phyloP scores from a whole-genome alignment of 768 basidiomycete genomes.

The Phallus indusiatus region DNA sequence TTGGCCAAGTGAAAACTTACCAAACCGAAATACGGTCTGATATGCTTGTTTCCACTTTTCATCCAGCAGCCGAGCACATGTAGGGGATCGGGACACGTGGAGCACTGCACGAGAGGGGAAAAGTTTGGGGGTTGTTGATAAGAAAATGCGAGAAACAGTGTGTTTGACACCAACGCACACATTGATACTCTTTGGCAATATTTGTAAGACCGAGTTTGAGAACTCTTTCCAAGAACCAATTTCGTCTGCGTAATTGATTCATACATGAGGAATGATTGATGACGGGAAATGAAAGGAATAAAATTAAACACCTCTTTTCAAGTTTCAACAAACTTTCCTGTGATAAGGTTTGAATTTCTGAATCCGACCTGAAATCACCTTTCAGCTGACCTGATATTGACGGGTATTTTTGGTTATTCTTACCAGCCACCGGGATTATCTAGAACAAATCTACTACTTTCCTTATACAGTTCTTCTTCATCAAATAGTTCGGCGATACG shows the following conservation, averaged over 20 bases:
- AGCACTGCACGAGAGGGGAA: slow-evolving; percentile 45
- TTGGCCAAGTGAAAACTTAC: slow-evolving; percentile 25
- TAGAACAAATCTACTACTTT: slow-evolving; percentile 84
- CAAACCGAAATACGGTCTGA: slow-evolving; percentile 78
- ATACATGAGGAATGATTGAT: not conserved
- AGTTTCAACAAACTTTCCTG: slow-evolving; percentile 80
- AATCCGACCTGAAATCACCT: slow-evolving; percentile 20
- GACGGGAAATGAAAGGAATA: not conserved
- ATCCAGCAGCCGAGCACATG: slow-evolving; percentile 76
- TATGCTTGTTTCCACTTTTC: slow-evolving; percentile 93
- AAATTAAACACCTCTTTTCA: slow-evolving; percentile 58
- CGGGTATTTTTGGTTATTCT: not conserved
- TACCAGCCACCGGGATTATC: slow-evolving; percentile 62
- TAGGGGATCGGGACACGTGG: slow-evolving; percentile 74
- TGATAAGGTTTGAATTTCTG: slow-evolving; percentile 73
- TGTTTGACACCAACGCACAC: slow-evolving; percentile 39
- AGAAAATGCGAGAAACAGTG: not conserved
- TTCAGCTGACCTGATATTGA: not conserved
- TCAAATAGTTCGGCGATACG: slow-evolving; percentile 85
- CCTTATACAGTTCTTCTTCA: slow-evolving; percentile 84
- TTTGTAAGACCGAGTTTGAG: slow-evolving; percentile 82
- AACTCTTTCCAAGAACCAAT: slow-evolving; percentile 93
- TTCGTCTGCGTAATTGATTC: slow-evolving; percentile 44
- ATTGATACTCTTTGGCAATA: slow-evolving; percentile 92
- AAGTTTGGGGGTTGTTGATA: not conserved